Evolutionary conservation across 2,329 filamentous ascomycete genomes (phyloP).

Genomic region (Macrophomina tecta): DNA sequence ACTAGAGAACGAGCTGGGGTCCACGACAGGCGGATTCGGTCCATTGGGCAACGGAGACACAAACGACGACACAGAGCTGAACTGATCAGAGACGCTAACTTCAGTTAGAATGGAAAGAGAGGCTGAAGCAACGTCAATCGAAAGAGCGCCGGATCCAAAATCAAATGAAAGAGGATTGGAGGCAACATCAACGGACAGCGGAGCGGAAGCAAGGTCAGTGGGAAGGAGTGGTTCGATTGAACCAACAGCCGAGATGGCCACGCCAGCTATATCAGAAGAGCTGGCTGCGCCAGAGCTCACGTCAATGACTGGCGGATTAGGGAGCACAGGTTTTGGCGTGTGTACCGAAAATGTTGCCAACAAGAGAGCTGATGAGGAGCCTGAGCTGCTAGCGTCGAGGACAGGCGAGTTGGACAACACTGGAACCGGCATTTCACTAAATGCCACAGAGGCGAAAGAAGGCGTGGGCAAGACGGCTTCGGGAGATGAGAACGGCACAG

Average conservation of each 20-base stretch:
- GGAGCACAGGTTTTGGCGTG: not conserved
- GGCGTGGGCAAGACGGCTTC: not conserved
- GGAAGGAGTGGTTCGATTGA: not conserved
- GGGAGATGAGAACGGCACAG: not conserved
- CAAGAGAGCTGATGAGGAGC: not conserved
- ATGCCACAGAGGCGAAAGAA: not conserved
- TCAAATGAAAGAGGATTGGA: too few species aligned
- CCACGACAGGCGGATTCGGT: not conserved
- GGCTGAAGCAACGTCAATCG: too few species aligned
- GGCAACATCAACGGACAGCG: too few species aligned
- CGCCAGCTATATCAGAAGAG: not conserved
- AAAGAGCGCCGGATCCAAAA: too few species aligned
- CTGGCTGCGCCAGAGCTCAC: not conserved
- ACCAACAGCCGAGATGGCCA: not conserved
- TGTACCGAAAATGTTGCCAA: not conserved
- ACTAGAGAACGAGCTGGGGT: not conserved
- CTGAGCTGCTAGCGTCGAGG: not conserved
- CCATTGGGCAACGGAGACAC: not conserved
- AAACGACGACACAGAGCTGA: not conserved
- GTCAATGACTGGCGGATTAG: not conserved
- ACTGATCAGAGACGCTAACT: not conserved
- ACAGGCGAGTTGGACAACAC: slow-evolving; percentile 9
- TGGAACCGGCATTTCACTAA: not conserved
- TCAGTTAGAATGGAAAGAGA: not conserved
- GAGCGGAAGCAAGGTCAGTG: too few species aligned